Evolutionary conservation across 1,284 basidiomycete species (phyloP).

Genomic region (Cryptococcus sp.): DNA sequence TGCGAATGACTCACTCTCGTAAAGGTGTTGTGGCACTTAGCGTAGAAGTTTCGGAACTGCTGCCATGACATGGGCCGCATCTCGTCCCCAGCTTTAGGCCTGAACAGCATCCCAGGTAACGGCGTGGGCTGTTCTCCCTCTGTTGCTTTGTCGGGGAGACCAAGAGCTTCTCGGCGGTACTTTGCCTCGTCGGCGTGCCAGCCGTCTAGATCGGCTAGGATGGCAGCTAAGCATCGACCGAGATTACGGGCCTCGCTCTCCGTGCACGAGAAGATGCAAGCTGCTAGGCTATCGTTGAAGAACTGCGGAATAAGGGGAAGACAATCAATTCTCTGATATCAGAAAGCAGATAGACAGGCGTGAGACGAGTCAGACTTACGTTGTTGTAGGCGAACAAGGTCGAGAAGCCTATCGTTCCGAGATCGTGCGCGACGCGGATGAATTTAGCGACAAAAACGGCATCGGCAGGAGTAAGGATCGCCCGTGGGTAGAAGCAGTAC

Average conservation of each 20-base stretch:
- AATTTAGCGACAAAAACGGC: conserved; percentile 92
- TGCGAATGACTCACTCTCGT: conserved; percentile 40
- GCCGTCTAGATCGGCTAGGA: conserved; percentile 70
- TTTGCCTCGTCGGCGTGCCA: conserved; percentile 71
- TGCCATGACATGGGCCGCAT: conserved; percentile 64
- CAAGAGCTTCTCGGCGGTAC: conserved; percentile 56
- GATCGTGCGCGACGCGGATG: conserved; percentile 79
- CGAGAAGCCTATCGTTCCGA: conserved; percentile 83
- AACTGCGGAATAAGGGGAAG: conserved; percentile 57
- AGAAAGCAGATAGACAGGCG: background rate
- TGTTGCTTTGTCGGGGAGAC: conserved; percentile 26
- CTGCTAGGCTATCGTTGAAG: conserved; percentile 78
- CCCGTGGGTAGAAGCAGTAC: conserved; percentile 89
- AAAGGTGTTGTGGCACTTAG: conserved; percentile 81
- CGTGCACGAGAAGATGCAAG: conserved; percentile 86
- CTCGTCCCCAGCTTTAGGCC: conserved; percentile 54
- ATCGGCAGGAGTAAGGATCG: conserved; percentile 90
- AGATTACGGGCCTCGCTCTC: conserved; percentile 96
- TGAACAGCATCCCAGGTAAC: conserved; percentile 63
- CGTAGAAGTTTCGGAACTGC: conserved; percentile 69
- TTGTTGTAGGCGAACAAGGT: conserved; percentile 84
- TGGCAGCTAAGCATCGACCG: conserved; percentile 83
- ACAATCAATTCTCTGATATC: background rate
- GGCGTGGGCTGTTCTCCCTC: conserved; percentile 67
- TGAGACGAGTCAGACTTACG: conserved; percentile 55